phyloP scores from a whole-genome alignment of 2,329 filamentous ascomycete species.

The Fusarium hostae region DNA sequence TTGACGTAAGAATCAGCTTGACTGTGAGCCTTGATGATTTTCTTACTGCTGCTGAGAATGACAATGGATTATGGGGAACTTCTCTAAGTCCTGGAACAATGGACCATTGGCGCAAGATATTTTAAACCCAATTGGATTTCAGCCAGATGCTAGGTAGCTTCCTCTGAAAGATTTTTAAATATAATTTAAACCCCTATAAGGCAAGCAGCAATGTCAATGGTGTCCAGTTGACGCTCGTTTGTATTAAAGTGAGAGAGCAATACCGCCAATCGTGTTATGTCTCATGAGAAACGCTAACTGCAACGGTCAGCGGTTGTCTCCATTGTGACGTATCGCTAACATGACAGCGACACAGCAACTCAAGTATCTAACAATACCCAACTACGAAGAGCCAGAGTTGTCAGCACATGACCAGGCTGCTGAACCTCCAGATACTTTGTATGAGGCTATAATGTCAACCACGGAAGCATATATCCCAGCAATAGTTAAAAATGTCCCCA shows the following conservation, averaged over 20 bases:
- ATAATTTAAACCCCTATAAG: background rate
- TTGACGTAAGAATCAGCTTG: too few relatives aligned
- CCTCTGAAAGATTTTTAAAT: background rate
- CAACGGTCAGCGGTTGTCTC: too few relatives aligned
- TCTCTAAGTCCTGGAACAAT: background rate
- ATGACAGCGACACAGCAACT: rapidly evolving
- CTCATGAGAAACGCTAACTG: rapidly evolving
- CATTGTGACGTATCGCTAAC: rapidly evolving
- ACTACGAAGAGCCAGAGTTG: conserved; percentile 49
- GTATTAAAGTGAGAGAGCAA: background rate
- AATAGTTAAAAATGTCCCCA: conserved; percentile 53
- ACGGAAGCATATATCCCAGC: conserved; percentile 58
- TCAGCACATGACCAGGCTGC: conserved; percentile 56
- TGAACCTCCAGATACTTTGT: conserved; percentile 49
- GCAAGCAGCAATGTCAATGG: background rate
- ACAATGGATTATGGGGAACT: background rate
- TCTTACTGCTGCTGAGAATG: background rate
- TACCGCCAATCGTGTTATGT: background rate
- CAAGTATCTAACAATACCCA: rapidly evolving
- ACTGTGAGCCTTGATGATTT: background rate
- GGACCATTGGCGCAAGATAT: background rate
- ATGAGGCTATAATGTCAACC: conserved; percentile 48
- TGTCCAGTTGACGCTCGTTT: too few relatives aligned
- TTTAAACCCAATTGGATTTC: background rate
- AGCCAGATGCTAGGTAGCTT: background rate